These are phyloP conservation scores for Ophiostoma angusticollis DNA, from an alignment of 2,329 filamentous ascomycete species.

Conservation along the genomic window DNA sequence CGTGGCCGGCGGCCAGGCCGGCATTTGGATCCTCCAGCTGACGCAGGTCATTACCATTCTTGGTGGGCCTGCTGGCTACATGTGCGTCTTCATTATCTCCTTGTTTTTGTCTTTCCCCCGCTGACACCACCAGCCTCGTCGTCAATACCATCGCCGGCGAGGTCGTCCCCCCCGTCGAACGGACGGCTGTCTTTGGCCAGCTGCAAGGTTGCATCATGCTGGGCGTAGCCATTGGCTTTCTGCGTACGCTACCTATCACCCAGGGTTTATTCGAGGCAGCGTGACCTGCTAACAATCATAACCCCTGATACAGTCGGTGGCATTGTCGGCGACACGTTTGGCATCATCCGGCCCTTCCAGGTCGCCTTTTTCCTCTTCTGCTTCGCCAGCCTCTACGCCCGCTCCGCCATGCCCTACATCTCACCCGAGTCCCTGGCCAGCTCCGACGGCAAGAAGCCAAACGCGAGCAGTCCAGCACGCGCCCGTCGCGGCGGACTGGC, in stretches of 20 bases:
- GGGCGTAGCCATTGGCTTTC: slow-evolving; percentile 49
- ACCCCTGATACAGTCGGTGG: slow-evolving; percentile 54
- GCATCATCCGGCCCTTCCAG: slow-evolving; percentile 52
- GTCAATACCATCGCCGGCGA: slow-evolving; percentile 58
- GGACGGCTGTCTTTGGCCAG: slow-evolving; percentile 52
- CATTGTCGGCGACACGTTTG: slow-evolving; percentile 48
- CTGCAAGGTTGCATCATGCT: slow-evolving; percentile 56
- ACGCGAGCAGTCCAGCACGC: slow-evolving; percentile 11
- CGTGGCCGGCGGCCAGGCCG: slow-evolving; percentile 41
- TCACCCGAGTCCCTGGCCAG: slow-evolving; percentile 27
- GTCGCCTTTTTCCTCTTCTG: slow-evolving; percentile 47
- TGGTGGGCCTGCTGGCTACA: slow-evolving; percentile 56
- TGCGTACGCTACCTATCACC: slow-evolving; percentile 27
- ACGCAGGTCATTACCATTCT: slow-evolving; percentile 56
- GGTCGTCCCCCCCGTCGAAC: slow-evolving; percentile 42
- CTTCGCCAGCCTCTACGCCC: slow-evolving; percentile 29
- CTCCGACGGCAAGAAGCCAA: slow-evolving; percentile 15
- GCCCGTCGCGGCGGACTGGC: slow-evolving; percentile 25
- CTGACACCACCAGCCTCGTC: slow-evolving; percentile 31
- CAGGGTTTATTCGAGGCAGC: background rate
- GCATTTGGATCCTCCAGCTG: slow-evolving; percentile 55
- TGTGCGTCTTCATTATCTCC: slow-evolving; percentile 24
- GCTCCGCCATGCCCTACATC: slow-evolving; percentile 35
- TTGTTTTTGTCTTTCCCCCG: background rate
- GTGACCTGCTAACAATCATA: background rate